Evolutionary conservation across 2,329 filamentous ascomycete species (phyloP).

Genomic region (Penicillium palitans): DNA sequence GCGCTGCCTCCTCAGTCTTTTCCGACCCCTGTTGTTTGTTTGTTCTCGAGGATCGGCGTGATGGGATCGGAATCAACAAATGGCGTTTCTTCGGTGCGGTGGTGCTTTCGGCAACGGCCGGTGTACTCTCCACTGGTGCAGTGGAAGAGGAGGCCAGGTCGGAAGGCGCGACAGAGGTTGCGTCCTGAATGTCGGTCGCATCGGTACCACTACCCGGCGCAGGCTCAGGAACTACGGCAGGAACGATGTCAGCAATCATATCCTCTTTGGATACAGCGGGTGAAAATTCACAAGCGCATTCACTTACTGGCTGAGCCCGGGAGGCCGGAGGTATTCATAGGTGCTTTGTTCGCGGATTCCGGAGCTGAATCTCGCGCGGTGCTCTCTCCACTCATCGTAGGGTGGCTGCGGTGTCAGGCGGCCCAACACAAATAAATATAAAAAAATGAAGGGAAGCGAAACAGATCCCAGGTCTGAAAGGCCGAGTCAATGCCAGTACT

Average conservation of each 20-base stretch:
- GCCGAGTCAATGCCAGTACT: slow-evolving; percentile 12
- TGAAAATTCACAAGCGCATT: slow-evolving; percentile 1
- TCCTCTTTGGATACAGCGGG: slow-evolving; percentile 1
- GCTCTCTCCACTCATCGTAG: slow-evolving; percentile 36
- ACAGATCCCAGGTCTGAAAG: slow-evolving; percentile 6
- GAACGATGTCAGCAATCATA: slow-evolving; percentile 16
- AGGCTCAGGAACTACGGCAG: slow-evolving; percentile 29
- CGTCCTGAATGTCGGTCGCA: slow-evolving; percentile 25
- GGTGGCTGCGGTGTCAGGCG: slow-evolving; percentile 21
- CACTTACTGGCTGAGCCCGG: slow-evolving; percentile 32
- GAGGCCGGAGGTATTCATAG: slow-evolving; percentile 35
- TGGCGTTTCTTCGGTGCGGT: slow-evolving; percentile 40
- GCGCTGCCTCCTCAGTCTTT: slow-evolving; percentile 33
- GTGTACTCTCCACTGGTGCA: slow-evolving; percentile 8
- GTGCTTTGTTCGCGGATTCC: slow-evolving; percentile 31
- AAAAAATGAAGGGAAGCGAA: slow-evolving; percentile 12
- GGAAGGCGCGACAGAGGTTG: slow-evolving; percentile 21
- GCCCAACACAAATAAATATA: slow-evolving; percentile 13
- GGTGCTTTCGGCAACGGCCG: slow-evolving; percentile 17
- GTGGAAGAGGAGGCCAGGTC: slow-evolving; percentile 17
- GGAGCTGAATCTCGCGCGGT: slow-evolving; percentile 35
- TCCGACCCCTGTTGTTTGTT: slow-evolving; percentile 38
- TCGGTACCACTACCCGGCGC: slow-evolving; percentile 24
- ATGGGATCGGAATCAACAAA: slow-evolving; percentile 39
- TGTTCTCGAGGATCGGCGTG: slow-evolving; percentile 41